Base-by-base conservation (phyloP, 1,284 basidiomycete genomes). In the Pseudozyma hubeiensis region DNA sequence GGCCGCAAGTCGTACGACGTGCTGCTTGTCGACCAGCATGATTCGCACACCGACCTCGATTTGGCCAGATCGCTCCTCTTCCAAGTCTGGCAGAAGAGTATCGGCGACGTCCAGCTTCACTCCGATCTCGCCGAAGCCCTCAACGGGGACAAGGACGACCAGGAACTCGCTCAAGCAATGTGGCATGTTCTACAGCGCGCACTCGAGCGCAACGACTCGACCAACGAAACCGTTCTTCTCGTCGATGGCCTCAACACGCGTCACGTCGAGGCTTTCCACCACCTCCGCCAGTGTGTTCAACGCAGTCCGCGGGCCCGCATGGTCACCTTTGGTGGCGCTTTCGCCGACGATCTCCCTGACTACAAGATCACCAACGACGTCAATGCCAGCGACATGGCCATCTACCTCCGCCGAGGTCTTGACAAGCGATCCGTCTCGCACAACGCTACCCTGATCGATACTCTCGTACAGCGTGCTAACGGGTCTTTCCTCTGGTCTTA, bases 341-440 rank as follows among this genome's bases (percentile, higher is more conserved):
- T 39, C 37, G 8, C 35, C 13, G 75, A 80, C 34, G 47, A 50
- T 11, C 39, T 79, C 2, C 62, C 77, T 1, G 67, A 75, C 51
- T 35, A 37, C 29, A 53, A 64, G 34, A 43, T 50, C 16, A 29
- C 30, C 1, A 57, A 60, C 51, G 65, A 78, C 8, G 34, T 69
- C 8, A 52, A 48, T 17, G 51, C 60, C 13, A 9, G 62, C 29
- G 17, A 71, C 30, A n/a, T 30, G 24, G 64, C 64, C 33, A 44
- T 59, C 17, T 24, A 59, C 7, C 34, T 76, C 33, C 59, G 76
- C 4, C 69, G 69, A 8, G 34, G 73, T 6, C 17, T 76, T n/a
- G 44, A 61, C 40, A 29, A 60, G 46, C 58, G 50, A 31, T 8
- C 71, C 13, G 37, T 63, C 29, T 74, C 75, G 47, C 56, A 78